Base-by-base conservation (phyloP, 108 stramenopile species). In the Nitzschia sp. region DNA sequence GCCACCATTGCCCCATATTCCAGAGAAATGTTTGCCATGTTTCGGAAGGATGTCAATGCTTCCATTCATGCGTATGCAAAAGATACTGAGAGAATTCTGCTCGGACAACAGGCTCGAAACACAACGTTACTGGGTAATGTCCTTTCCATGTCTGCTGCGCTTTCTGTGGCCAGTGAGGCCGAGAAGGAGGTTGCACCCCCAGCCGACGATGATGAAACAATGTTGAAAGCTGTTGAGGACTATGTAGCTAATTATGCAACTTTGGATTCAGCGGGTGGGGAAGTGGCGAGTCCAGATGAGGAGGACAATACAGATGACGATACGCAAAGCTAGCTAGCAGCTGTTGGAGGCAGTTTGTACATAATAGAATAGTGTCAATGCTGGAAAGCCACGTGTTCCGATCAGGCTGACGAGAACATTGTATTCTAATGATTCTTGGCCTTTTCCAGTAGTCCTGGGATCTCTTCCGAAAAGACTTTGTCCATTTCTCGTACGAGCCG, bases 401-500 rank as follows among this genome's bases (percentile, higher is more conserved):
- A 25, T n/a, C 20, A 25, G 17, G 15, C 3, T 14, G 25, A 19
- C 15, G 21, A 25, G 21, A 25, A 25, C 11, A 3, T 25, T 20
- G 11, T 6, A 55, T 55, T 8, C 7, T 72, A 61, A 21, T 80
- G 79, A 63, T 78, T 64, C 54, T 81, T 83, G 0, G 90, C 90
- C 64, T 77, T 73, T 63, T 92, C 89, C 69, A 95, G 70, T 29
- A 97, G 78, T 15, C 80, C 80, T 22, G 96, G 96, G 37, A 97
- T 97, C 29, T 94, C 86, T 25, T 80, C 80, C 24, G 86, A 79
- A 48, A 97, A 91, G 0, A 94, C 92, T 52, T 84, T 85, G 71
- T 95, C 93, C 90, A 95, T 91, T 63, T 93, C 92, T 42, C 82
- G 77, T 22, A 95, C 83, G 56, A 89, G 65, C 65, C 90, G 88